A percentile compares a stretch with the other conserved stretches of the same genome.
phyloP scores from a whole-genome alignment of 352 stramenopile genomes.

The Thraustochytrium sp. region DNA sequence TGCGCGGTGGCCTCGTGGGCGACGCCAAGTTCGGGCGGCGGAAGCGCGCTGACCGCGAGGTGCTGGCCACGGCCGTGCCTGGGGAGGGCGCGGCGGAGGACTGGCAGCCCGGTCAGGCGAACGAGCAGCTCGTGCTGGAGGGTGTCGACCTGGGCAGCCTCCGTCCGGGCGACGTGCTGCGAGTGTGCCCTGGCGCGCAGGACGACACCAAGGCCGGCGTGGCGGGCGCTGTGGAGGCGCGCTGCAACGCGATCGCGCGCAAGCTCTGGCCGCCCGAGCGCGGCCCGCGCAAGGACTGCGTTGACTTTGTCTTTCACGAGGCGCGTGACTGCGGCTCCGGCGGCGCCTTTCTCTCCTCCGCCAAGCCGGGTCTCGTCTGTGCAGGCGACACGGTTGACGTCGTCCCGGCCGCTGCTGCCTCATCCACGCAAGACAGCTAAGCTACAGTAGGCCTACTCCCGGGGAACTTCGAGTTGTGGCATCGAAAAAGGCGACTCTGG shows the following conservation, averaged over 20 bases:
- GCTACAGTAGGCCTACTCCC: no score
- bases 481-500: no score
- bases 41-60: neutral
- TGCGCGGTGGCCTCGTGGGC: neutral
- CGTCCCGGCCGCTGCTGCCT: no score
- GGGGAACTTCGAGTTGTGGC: no score
- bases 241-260: neutral
- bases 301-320: neutral
- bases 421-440: no score
- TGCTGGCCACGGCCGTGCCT: neutral
- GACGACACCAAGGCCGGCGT: neutral
- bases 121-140: conserved; percentile 2
- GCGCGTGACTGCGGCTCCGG: neutral
- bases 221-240: neutral
- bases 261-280: neutral
- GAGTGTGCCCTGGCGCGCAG: neutral
- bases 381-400: neutral
- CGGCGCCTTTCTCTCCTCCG: neutral
- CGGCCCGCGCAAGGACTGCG: neutral
- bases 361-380: neutral
- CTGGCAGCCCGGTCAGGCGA: neutral
- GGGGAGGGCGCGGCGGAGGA: neutral
- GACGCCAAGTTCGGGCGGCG: conserved; percentile 11
- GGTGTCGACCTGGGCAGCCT: neutral
- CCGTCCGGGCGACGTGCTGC: neutral